Evolutionary conservation across 805 yeast species (phyloP), one percentile per base, ranked within the genome.

Genomic region (Saitoella complicata): DNA sequence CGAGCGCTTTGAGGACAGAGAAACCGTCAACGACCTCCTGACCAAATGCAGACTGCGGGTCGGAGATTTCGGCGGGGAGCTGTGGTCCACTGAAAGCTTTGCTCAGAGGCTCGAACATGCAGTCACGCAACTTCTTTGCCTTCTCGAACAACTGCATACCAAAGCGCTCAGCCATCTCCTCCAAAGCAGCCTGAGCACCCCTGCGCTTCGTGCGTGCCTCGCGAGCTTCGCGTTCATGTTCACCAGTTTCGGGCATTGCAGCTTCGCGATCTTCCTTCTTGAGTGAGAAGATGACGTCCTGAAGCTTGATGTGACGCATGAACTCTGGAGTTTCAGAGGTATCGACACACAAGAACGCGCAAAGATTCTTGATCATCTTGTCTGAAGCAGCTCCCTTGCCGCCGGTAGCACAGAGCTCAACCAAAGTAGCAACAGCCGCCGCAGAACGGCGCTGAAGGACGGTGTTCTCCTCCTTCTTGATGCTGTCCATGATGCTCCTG

Each of bases 271-370:
- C 93, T 52, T 85, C 95, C 53, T 83, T 84, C 45, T 75, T 68
- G 52, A 86, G 67, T 1, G 95, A 84, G 44, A 87, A 62, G 8
- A 88, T 79, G 9, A 65, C 64, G 39, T 72, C 75, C 11, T 61
- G 68, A 45, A 69, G 65, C 9, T 63, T 60, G 36, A 72, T 71
- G 53, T 82, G 81, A 39, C 80, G 78, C 10, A 69, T 67, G 56
- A 84, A 91, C 55, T 85, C 96, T 2, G 98, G 98, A 32, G 88
- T 95, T 57, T 87, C 96, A 3, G 91, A 75, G 0, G 95, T 85
- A 58, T 88, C 98, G 32, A 87, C 95, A 64, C 98, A 91, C 43
- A 91, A 58, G 58, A 88, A 88, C 0, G 88, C 94, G 63, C 95
- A 83, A 45, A 93, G 64, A 56, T 91, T 91, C 58, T 84, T 88